Conservation (phyloP, 1,284 basidiomycete species). For the Ceratobasidium sp. region DNA sequence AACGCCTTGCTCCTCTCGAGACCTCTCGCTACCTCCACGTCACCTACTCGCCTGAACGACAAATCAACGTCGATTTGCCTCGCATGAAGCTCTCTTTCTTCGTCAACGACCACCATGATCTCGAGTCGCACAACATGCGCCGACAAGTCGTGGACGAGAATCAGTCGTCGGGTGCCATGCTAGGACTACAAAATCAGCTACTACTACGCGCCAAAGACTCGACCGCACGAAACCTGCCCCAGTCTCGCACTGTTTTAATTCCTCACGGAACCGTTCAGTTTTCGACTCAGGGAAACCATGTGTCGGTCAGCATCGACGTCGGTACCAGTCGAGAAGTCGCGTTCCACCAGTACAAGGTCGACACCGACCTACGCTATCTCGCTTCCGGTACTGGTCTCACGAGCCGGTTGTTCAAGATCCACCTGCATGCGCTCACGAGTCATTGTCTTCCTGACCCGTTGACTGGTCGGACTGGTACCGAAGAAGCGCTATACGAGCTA, state of each 20-base stretch:
- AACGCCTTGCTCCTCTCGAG: conserved; percentile 8
- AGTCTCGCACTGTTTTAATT: conserved; percentile 52
- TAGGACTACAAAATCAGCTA: conserved; percentile 48
- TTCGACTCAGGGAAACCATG: conserved; percentile 33
- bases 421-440: conserved; percentile 61
- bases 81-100: conserved; percentile 46
- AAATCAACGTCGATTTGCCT: conserved; percentile 35
- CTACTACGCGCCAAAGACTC: conserved; percentile 38
- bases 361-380: conserved; percentile 57
- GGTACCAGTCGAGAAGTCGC: neutral
- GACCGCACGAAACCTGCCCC: conserved; percentile 10
- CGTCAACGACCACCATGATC: conserved; percentile 34
- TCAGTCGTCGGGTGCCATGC: conserved; percentile 50
- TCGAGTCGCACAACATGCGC: conserved; percentile 46
- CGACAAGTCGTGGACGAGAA: conserved; percentile 50
- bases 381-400: conserved; percentile 53
- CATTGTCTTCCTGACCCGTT: conserved; percentile 60
- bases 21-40: neutral
- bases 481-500: conserved; percentile 59
- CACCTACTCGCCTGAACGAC: neutral
- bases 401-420: conserved; percentile 56
- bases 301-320: conserved; percentile 14
- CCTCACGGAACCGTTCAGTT: conserved; percentile 55
- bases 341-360: conserved; percentile 55
- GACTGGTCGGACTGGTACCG: conserved; percentile 59